Conservation (phyloP, 2,329 filamentous ascomycete species). For the Fusarium aywerte region DNA sequence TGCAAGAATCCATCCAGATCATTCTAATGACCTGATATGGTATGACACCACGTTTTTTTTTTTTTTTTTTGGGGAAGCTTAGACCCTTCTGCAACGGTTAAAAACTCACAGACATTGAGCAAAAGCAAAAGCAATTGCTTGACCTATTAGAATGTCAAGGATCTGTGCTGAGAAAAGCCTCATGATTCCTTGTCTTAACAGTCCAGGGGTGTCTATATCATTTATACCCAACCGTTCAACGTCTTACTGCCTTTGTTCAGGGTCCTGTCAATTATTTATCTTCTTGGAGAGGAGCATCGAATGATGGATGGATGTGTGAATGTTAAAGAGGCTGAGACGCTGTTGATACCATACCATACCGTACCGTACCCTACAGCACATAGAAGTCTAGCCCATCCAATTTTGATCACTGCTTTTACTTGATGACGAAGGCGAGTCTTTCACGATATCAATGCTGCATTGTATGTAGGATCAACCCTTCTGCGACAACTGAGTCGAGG, state of each 20-base stretch:
- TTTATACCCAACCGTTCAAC: neutral
- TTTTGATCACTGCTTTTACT: neutral
- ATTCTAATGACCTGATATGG: conserved; percentile 19
- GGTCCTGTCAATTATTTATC: conserved; percentile 9
- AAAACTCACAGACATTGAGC: conserved; percentile 7
- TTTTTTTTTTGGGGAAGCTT: conserved; percentile 5
- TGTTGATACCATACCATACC: neutral
- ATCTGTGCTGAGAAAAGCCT: conserved; percentile 6
- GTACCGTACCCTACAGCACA: neutral
- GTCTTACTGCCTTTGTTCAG: conserved; percentile 7
- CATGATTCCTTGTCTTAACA: conserved; percentile 13
- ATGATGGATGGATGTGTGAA: conserved; percentile 1
- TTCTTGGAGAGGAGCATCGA: neutral
- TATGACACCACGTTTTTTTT: neutral
- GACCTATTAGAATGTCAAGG: conserved; percentile 20
- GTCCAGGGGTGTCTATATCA: conserved; percentile 22
- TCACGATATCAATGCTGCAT: neutral
- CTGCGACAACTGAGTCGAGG: conserved; percentile 29
- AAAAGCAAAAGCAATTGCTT: conserved; percentile 17
- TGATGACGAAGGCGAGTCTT: conserved; percentile 10
- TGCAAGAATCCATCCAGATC: neutral
- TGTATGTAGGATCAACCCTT: conserved; percentile 32
- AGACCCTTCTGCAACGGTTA: conserved; percentile 15
- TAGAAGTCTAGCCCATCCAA: conserved; percentile 9
- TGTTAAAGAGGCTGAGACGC: neutral